Conservation (phyloP, 192 early-diverging fungal genomes). For the Gryganskiella cystojenkinii region DNA sequence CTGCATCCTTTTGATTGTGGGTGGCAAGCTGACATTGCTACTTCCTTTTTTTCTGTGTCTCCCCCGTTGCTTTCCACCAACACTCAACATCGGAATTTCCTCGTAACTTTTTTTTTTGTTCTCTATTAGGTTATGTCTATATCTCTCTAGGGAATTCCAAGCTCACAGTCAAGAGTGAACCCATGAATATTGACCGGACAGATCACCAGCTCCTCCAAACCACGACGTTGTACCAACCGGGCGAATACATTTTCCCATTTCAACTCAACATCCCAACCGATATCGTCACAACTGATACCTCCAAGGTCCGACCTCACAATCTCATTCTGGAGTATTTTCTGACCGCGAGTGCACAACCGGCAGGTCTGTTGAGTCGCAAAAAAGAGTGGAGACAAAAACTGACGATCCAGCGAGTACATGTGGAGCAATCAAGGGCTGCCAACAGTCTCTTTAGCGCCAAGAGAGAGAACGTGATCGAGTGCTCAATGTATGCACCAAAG, state of each 20-base stretch:
- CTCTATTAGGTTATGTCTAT: not conserved
- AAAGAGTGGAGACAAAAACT: conserved; percentile 8
- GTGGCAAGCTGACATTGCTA: not conserved
- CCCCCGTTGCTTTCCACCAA: too few relatives aligned
- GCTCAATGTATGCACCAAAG: conserved; percentile 6
- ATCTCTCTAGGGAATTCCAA: not conserved
- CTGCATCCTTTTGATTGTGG: not conserved
- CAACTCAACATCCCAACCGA: conserved; percentile 12
- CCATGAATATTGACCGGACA: conserved; percentile 10
- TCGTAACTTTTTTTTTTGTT: too few relatives aligned
- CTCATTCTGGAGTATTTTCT: conserved; percentile 9
- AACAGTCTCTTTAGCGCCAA: not conserved
- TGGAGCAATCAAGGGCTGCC: conserved; percentile 4
- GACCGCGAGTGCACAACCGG: not conserved
- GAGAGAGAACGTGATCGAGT: conserved; percentile 7
- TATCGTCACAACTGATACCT: conserved; percentile 7
- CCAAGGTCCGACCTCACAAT: not conserved
- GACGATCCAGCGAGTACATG: conserved; percentile 1
- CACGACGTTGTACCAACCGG: conserved; percentile 3
- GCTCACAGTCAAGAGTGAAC: conserved; percentile 13
- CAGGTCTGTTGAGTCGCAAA: conserved; percentile 2
- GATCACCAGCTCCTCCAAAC: not conserved
- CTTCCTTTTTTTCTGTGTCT: too few relatives aligned
- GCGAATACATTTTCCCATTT: conserved; percentile 17
- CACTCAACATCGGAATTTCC: too few relatives aligned